Conservation (phyloP, 1,284 basidiomycete species). For the Papiliotrema nemorosa region DNA sequence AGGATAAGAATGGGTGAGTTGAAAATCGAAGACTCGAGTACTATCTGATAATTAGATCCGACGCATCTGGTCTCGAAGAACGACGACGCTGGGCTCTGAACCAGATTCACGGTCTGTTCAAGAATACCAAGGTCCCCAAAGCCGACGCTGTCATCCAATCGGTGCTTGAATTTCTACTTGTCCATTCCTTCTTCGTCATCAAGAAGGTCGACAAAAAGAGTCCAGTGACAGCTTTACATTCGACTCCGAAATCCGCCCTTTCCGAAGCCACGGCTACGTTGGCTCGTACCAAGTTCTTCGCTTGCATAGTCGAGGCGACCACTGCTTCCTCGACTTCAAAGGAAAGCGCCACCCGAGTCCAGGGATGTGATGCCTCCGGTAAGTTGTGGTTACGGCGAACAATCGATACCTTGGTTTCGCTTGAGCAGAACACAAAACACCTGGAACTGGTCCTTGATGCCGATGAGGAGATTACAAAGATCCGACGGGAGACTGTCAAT, state of each 20-base stretch:
- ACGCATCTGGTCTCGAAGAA: constrained; percentile 39
- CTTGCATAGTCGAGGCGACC: constrained; percentile 71
- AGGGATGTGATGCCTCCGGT: constrained; percentile 65
- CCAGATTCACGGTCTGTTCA: constrained; percentile 73
- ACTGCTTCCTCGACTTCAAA: constrained; percentile 57
- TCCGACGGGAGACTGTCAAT: constrained; percentile 55
- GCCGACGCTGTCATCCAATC: constrained; percentile 70
- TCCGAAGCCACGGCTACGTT: constrained; percentile 64
- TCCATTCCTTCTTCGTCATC: constrained; percentile 74
- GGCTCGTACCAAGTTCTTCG: constrained; percentile 68
- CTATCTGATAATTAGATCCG: constrained; percentile 20
- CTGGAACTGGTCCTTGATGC: constrained; percentile 57
- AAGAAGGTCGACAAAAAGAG: constrained; percentile 71
- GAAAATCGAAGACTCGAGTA: not conserved
- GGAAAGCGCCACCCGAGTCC: constrained; percentile 58
- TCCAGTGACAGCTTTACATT: constrained; percentile 57
- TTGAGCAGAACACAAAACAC: constrained; percentile 68
- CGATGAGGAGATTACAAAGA: constrained; percentile 58
- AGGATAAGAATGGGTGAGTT: constrained; percentile 49
- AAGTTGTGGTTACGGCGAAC: constrained; percentile 75
- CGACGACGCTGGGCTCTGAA: constrained; percentile 76
- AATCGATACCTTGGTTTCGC: constrained; percentile 58
- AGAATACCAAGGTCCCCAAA: constrained; percentile 77
- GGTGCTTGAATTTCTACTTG: constrained; percentile 74
- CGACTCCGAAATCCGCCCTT: constrained; percentile 64